Percentiles rank a stretch among this genome's conserved stretches.
These are phyloP conservation scores for Paramyrothecium sp. DNA, from an alignment of 2,329 filamentous ascomycete genomes.

Conservation along the genomic window DNA sequence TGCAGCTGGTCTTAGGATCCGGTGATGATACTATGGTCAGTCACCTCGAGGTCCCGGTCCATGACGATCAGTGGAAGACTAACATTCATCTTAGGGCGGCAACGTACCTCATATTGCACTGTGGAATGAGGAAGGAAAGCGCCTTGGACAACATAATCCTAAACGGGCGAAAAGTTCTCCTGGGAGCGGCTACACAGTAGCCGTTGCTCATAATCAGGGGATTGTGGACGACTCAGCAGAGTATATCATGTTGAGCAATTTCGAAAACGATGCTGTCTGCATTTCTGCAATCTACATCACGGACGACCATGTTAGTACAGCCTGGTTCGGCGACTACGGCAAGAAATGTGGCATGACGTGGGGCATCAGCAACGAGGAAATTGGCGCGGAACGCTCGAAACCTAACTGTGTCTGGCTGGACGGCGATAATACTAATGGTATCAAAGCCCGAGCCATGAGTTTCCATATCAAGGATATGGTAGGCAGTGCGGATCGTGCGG, in stretches of 20 bases:
- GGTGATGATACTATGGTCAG: no score
- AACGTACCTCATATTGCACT: slow-evolving; percentile 10
- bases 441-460: slow-evolving; percentile 16
- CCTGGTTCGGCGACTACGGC: slow-evolving; percentile 17
- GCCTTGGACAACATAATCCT: slow-evolving; percentile 11
- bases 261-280: slow-evolving; percentile 18
- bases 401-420: slow-evolving; percentile 22
- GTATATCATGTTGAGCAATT: slow-evolving; percentile 17
- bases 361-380: slow-evolving; percentile 14
- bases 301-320: slow-evolving; percentile 7
- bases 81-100: slow-evolving; percentile 8
- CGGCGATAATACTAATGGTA: slow-evolving; percentile 13
- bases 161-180: slow-evolving; percentile 1
- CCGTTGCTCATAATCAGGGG: slow-evolving; percentile 7
- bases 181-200: slow-evolving; percentile 1
- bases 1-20: no score
- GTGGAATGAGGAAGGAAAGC: slow-evolving; percentile 14
- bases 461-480: slow-evolving; percentile 18
- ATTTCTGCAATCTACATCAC: slow-evolving; percentile 15
- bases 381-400: slow-evolving; percentile 8
- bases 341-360: slow-evolving; percentile 17
- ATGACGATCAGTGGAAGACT: no score
- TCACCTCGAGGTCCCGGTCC: no score
- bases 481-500: slow-evolving; percentile 8
- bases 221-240: slow-evolving; percentile 3